Percentiles rank a stretch among this genome's conserved stretches.
Conservation (phyloP, 2,329 filamentous ascomycete species). For the Xylaria polymorpha region DNA sequence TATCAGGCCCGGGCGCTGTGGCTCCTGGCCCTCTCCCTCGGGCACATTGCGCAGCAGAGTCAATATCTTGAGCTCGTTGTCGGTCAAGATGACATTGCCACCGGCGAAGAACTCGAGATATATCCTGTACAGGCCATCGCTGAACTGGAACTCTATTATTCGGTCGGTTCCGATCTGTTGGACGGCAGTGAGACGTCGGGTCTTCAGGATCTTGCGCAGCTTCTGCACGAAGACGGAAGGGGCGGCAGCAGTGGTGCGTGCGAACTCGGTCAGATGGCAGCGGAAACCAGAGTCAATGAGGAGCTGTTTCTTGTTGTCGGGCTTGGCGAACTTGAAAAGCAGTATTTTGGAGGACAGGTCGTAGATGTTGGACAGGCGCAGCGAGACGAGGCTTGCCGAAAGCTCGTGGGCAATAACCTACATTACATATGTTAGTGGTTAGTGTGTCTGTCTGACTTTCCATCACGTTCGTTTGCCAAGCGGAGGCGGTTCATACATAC, state of each 20-base stretch:
- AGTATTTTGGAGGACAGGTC: conserved; percentile 96
- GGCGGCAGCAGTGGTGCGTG: conserved; percentile 83
- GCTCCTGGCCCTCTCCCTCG: conserved; percentile 85
- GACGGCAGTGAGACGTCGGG: conserved; percentile 82
- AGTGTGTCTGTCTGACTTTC: no score
- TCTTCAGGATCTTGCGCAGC: conserved; percentile 88
- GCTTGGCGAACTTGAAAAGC: conserved; percentile 93
- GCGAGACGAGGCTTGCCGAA: conserved; percentile 75
- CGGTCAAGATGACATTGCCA: conserved; percentile 93
- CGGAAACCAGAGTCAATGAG: conserved; percentile 96
- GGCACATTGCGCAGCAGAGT: conserved; percentile 82
- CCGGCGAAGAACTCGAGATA: conserved; percentile 97
- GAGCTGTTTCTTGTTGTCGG: conserved; percentile 87
- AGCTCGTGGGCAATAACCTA: conserved; percentile 96
- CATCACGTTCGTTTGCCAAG: no score
- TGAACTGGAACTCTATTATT: conserved; percentile 92
- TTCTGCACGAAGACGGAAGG: conserved; percentile 88
- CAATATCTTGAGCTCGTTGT: conserved; percentile 83
- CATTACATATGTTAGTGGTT: conserved; percentile 6
- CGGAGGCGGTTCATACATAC: conserved; percentile 46
- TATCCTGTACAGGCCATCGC: conserved; percentile 86
- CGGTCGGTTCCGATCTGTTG: conserved; percentile 91
- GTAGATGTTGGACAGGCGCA: conserved; percentile 93
- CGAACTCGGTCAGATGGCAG: conserved; percentile 92
- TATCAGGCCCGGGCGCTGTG: conserved; percentile 78